phyloP scores from a whole-genome alignment of 345 rosid genomes.

The Eucalyptus sideroxylon region DNA sequence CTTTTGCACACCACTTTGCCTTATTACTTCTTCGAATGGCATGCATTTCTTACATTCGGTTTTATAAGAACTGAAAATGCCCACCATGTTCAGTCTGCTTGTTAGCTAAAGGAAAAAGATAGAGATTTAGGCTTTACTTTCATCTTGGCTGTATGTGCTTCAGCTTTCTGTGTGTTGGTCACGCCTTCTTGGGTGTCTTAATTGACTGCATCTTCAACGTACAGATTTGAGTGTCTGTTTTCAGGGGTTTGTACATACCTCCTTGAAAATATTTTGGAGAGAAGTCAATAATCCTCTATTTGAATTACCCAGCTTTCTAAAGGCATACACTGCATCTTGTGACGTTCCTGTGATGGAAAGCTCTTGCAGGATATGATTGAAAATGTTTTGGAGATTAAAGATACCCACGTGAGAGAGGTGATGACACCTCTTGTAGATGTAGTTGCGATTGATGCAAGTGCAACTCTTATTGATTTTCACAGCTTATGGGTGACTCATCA shows the following conservation, averaged over 20 bases:
- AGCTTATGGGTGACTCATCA: slow-evolving; percentile 94
- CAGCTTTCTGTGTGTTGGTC: not conserved
- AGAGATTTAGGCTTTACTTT: not conserved
- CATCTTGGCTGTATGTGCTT: not conserved
- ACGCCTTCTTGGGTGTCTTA: not conserved
- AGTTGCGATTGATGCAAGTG: slow-evolving; percentile 86
- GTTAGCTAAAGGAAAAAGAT: not conserved
- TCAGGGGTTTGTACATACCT: not conserved
- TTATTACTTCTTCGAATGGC: not conserved
- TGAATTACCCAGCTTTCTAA: not conserved
- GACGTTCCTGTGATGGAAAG: not conserved
- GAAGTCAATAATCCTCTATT: not conserved
- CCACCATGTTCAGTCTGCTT: not conserved
- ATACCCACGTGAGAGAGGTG: slow-evolving; percentile 95
- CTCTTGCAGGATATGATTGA: slow-evolving; percentile 91
- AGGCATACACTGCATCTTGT: not conserved
- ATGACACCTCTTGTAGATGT: slow-evolving; percentile 99
- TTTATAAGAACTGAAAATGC: not conserved
- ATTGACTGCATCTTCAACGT: not conserved
- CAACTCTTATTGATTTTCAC: slow-evolving; percentile 80
- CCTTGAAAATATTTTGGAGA: not conserved
- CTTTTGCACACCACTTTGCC: not conserved
- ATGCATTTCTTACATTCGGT: not conserved
- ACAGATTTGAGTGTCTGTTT: not conserved
- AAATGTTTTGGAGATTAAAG: slow-evolving; percentile 97